These are phyloP conservation scores for Cercospora sp. DNA, from an alignment of 2,329 filamentous ascomycete species.

Conservation along the genomic window DNA sequence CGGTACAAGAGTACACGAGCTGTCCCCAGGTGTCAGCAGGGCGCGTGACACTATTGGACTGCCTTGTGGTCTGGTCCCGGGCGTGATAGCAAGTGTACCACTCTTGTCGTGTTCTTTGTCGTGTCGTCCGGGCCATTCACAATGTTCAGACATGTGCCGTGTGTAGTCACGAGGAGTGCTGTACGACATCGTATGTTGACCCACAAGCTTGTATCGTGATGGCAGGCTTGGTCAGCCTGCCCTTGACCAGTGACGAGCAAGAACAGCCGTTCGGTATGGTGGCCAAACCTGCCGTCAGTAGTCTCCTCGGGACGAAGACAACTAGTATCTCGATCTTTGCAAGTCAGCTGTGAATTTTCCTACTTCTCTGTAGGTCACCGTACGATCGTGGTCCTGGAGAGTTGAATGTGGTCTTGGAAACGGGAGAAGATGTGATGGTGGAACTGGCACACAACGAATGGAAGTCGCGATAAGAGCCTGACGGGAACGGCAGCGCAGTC, in stretches of 20 bases:
- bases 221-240: background rate
- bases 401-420: background rate
- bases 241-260: background rate
- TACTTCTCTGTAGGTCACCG: background rate
- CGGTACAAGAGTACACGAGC: slow-evolving; percentile 8
- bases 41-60: slow-evolving; percentile 2
- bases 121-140: background rate
- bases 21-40: background rate
- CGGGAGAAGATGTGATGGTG: background rate
- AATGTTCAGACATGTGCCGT: background rate
- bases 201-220: background rate
- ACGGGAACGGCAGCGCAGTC: background rate
- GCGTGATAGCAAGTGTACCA: slow-evolving; percentile 7
- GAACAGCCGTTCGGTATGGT: background rate
- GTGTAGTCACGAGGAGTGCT: background rate
- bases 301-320: background rate
- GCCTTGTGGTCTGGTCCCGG: background rate
- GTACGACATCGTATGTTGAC: background rate
- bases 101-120: background rate
- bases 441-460: background rate
- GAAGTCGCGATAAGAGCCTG: background rate
- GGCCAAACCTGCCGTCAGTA: background rate
- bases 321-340: background rate
- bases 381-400: background rate
- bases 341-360: background rate